Evolutionary conservation across 1,284 basidiomycete species (phyloP).

Genomic region (Cutaneotrichosporon cyanovorans): DNA sequence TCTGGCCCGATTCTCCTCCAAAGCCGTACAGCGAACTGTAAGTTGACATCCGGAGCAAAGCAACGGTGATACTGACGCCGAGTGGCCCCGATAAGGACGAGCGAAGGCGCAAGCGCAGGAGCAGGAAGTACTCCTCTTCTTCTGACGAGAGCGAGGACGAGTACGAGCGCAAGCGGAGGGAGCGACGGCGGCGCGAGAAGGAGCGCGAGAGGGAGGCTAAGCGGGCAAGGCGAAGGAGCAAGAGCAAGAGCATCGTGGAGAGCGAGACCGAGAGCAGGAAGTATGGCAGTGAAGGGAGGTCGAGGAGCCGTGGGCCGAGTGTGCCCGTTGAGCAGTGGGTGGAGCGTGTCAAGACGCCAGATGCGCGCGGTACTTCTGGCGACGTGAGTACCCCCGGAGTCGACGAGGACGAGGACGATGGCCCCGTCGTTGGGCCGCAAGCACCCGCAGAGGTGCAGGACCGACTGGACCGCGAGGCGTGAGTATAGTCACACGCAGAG

Average conservation of each 20-base stretch:
- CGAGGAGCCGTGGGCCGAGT: not conserved
- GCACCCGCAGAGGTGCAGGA: slow-evolving; percentile 46
- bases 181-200: slow-evolving; percentile 47
- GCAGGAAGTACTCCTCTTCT: slow-evolving; percentile 48
- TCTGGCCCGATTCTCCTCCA: slow-evolving; percentile 77
- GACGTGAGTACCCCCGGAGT: no score
- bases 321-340: not conserved
- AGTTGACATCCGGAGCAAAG: slow-evolving; percentile 1
- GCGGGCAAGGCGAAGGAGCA: slow-evolving; percentile 19
- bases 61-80: not conserved
- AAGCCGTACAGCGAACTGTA: not conserved
- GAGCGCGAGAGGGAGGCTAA: slow-evolving; percentile 1
- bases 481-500: slow-evolving; percentile 43
- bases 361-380: no score
- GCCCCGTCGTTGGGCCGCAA: slow-evolving; percentile 63
- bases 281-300: not conserved
- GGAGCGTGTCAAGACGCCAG: not conserved
- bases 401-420: slow-evolving; percentile 52
- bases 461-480: slow-evolving; percentile 52
- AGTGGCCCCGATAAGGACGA: not conserved
- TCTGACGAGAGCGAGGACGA: slow-evolving; percentile 60
- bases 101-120: slow-evolving; percentile 9
- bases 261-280: not conserved
- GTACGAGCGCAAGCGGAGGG: slow-evolving; percentile 44
- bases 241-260: not conserved